phyloP scores from a whole-genome alignment of 163 green algal species.

The Coccomyxa subellipsoidea region DNA sequence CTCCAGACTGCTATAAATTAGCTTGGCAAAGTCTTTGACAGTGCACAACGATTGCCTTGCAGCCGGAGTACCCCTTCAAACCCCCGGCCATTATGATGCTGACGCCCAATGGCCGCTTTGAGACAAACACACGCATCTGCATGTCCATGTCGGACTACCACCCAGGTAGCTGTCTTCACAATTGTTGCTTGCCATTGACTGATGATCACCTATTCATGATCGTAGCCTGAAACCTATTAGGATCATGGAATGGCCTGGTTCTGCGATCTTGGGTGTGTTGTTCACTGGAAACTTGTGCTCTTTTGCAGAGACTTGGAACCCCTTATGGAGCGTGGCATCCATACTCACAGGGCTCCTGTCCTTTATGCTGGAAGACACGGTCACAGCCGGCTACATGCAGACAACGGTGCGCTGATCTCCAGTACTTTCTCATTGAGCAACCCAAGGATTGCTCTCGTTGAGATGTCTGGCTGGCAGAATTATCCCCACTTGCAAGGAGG shows the following conservation, averaged over 20 bases:
- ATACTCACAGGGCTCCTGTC: conserved; percentile 4
- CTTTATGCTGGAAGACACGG: conserved; percentile 7
- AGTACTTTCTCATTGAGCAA: neutral
- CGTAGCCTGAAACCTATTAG: no score
- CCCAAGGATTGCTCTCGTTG: neutral
- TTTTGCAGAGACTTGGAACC: conserved; percentile 53
- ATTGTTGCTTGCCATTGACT: neutral
- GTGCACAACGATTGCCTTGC: no score
- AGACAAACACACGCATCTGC: conserved; percentile 56
- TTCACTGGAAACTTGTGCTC: neutral
- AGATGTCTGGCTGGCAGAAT: neutral
- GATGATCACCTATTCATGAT: neutral
- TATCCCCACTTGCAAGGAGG: no score
- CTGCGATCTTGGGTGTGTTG: no score
- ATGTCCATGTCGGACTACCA: conserved; percentile 50
- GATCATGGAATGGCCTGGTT: no score
- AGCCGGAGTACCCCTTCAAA: conserved; percentile 96
- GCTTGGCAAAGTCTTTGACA: no score
- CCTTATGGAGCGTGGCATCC: conserved; percentile 17
- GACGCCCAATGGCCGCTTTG: conserved; percentile 86
- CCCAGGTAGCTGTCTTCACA: conserved; percentile 30
- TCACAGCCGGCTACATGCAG: neutral
- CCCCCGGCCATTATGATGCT: conserved; percentile 95
- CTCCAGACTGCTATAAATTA: no score
- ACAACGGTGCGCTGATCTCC: neutral